Evolutionary conservation across 2,329 filamentous ascomycete species (phyloP).

Genomic region (Aspergillus ochraceoroseus): DNA sequence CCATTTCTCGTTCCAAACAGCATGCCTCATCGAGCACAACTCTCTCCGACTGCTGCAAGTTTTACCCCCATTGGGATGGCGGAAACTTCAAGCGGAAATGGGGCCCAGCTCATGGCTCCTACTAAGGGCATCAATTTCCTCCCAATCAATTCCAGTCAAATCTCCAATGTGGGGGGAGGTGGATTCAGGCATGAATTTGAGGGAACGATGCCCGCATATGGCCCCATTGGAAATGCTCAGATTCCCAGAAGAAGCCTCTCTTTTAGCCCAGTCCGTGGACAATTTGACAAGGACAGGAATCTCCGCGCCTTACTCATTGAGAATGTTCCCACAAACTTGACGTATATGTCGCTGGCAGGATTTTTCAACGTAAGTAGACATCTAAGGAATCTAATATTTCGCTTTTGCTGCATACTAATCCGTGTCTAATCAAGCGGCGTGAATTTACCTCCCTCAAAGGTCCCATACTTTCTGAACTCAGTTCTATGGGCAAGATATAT

Average conservation of each 20-base stretch:
- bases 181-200: conserved; percentile 13
- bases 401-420: too few relatives aligned
- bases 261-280: conserved; percentile 16
- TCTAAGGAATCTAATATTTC: too few relatives aligned
- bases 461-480: conserved; percentile 36
- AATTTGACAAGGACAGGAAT: conserved; percentile 27
- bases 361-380: conserved; percentile 39
- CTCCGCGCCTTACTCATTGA: conserved; percentile 33
- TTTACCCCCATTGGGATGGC: conserved; percentile 52
- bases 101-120: conserved; percentile 12
- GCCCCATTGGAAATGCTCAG: conserved; percentile 24
- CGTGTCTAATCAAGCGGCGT: too few relatives aligned
- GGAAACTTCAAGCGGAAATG: conserved; percentile 11
- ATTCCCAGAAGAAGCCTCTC: conserved; percentile 10
- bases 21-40: conserved; percentile 29
- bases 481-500: conserved; percentile 45
- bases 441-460: conserved; percentile 38
- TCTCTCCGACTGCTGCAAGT: conserved; percentile 60
- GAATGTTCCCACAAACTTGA: conserved; percentile 29
- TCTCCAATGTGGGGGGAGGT: conserved; percentile 14
- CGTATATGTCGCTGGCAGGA: conserved; percentile 34
- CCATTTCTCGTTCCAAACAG: conserved; percentile 28
- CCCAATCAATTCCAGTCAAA: conserved; percentile 20
- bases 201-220: conserved; percentile 19
- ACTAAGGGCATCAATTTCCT: conserved; percentile 19